These are phyloP conservation scores for Multifurca ochricompacta DNA, from an alignment of 768 basidiomycete species.

Conservation along the genomic window DNA sequence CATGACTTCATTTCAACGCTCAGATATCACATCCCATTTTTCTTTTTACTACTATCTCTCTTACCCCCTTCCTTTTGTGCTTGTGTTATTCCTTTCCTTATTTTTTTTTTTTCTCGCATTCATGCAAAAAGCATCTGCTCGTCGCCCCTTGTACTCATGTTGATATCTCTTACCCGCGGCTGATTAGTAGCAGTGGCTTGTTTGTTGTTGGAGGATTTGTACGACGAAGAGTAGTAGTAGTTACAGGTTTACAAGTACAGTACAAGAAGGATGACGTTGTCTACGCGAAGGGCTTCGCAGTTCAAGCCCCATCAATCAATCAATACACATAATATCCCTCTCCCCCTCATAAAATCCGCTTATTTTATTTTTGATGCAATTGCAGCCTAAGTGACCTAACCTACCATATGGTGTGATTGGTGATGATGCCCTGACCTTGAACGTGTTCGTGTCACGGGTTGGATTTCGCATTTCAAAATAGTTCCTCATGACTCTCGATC, in stretches of 20 bases:
- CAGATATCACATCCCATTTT: background rate
- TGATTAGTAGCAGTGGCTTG: background rate
- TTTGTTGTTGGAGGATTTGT: conserved; percentile 5
- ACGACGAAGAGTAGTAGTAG: conserved; percentile 7
- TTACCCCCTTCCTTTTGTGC: background rate
- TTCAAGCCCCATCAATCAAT: conserved; percentile 33
- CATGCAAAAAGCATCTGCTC: background rate
- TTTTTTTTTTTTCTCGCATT: conserved; percentile 1
- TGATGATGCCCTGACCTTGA: too few relatives aligned
- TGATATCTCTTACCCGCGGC: background rate
- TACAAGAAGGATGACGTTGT: background rate
- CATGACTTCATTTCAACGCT: conserved; percentile 1
- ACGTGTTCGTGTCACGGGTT: too few relatives aligned
- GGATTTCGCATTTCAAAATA: too few relatives aligned
- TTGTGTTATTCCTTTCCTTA: conserved; percentile 18
- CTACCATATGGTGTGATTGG: too few relatives aligned
- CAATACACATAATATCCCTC: background rate
- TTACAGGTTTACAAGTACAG: conserved; percentile 15
- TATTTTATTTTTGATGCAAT: too few relatives aligned
- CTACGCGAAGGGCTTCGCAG: conserved; percentile 45
- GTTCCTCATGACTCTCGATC: too few relatives aligned
- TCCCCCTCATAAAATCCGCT: background rate
- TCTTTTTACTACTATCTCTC: background rate
- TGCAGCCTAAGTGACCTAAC: too few relatives aligned
- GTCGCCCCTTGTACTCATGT: background rate